phyloP scores from a whole-genome alignment of 345 rosid genomes.

The Brassica carinata region DNA sequence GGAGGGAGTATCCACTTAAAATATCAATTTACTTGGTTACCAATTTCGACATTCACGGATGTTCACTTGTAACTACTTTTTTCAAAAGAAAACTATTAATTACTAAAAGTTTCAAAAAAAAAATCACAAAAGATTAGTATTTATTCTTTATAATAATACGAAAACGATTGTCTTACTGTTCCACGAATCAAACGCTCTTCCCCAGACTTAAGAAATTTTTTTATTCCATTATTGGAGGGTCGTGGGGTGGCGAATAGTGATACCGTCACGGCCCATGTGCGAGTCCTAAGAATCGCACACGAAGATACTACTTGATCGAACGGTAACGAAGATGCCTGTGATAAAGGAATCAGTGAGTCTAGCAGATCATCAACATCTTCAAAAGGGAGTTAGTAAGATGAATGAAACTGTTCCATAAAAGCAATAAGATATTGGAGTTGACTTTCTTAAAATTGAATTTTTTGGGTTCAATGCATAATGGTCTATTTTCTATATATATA shows the following conservation, averaged over 20 bases:
- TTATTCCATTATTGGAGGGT: slow-evolving; percentile 35
- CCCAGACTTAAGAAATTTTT: slow-evolving; percentile 15
- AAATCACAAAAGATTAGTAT: background rate
- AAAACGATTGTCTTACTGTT: background rate
- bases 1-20: background rate
- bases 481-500: slow-evolving; percentile 25
- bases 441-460: slow-evolving; percentile 15
- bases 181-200: slow-evolving; percentile 35
- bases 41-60: slow-evolving; percentile 5
- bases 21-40: background rate
- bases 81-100: background rate
- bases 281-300: background rate
- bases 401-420: slow-evolving; percentile 33
- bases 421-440: slow-evolving; percentile 38
- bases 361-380: slow-evolving; percentile 30
- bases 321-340: slow-evolving; percentile 36
- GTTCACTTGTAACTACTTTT: background rate
- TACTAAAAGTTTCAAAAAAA: background rate
- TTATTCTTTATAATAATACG: background rate
- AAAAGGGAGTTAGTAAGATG: slow-evolving; percentile 37
- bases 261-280: slow-evolving; percentile 31
- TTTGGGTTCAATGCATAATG: slow-evolving; percentile 34
- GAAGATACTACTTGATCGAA: slow-evolving; percentile 8
- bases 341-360: background rate
- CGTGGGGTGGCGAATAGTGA: slow-evolving; percentile 40